Conservation (phyloP, 768 basidiomycete species). For the Hygrocybe coccinea region DNA sequence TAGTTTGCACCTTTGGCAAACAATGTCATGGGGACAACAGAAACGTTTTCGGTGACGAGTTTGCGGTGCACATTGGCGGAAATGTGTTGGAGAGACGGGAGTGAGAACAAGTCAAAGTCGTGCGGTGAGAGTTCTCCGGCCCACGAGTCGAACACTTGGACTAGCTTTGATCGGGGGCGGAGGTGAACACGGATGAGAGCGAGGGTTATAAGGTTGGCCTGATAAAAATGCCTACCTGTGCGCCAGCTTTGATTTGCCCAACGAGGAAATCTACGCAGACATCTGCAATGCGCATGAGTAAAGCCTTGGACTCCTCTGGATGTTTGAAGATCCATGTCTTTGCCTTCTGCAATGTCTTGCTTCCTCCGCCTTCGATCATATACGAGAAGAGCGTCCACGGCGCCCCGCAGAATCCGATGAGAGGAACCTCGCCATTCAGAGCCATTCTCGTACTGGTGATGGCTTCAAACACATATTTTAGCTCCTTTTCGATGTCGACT, state of each 20-base stretch:
- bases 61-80: conserved; percentile 58
- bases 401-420: conserved; percentile 96
- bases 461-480: conserved; percentile 90
- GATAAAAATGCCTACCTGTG: conserved; percentile 79
- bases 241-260: conserved; percentile 91
- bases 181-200: background rate
- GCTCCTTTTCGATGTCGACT: conserved; percentile 78
- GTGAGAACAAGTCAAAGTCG: conserved; percentile 80
- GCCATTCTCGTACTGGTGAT: conserved; percentile 78
- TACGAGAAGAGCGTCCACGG: conserved; percentile 98
- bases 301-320: conserved; percentile 74
- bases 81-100: conserved; percentile 74
- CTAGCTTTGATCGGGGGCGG: conserved; percentile 49
- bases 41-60: conserved; percentile 50
- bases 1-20: conserved; percentile 94
- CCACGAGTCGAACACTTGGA: conserved; percentile 98
- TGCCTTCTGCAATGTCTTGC: conserved; percentile 82
- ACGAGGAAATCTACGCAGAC: conserved; percentile 88
- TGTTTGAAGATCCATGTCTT: conserved; percentile 95
- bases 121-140: conserved; percentile 87
- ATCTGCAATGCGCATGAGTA: conserved; percentile 77
- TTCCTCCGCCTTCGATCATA: conserved; percentile 96
- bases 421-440: conserved; percentile 82
- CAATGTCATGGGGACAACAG: conserved; percentile 74
- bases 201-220: background rate